Conservation (phyloP, 768 basidiomycete species). For the Tylopilus vinaceipallidus region DNA sequence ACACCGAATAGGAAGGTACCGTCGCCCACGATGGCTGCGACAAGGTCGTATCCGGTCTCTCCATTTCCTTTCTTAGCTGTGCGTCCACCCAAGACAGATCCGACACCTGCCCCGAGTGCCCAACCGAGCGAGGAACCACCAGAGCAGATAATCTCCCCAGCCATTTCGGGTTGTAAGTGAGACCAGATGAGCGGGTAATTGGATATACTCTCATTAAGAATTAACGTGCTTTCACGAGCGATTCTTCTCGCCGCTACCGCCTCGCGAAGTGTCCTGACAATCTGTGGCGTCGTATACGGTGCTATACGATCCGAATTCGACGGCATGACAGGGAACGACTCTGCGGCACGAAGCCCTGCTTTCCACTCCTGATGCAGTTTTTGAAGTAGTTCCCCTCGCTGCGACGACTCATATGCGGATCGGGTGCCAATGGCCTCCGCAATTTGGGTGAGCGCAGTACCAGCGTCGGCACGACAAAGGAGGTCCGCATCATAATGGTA, state of each 20-base stretch:
- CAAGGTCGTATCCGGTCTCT: constrained; percentile 45
- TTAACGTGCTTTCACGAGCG: constrained; percentile 41
- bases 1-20: constrained; percentile 68
- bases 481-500: constrained; percentile 55
- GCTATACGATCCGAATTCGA: constrained; percentile 15
- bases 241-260: constrained; percentile 33
- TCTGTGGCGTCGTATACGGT: constrained; percentile 42
- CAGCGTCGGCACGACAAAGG: constrained; percentile 56
- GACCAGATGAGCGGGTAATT: constrained; percentile 54
- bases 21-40: constrained; percentile 63
- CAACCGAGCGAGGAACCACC: constrained; percentile 71
- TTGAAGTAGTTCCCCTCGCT: constrained; percentile 17
- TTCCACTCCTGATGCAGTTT: constrained; percentile 29
- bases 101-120: constrained; percentile 63
- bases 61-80: constrained; percentile 19
- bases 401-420: constrained; percentile 7
- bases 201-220: constrained; percentile 65
- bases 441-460: constrained; percentile 50
- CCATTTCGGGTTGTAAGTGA: constrained; percentile 51
- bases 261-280: constrained; percentile 48
- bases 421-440: constrained; percentile 19
- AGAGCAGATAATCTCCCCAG: constrained; percentile 52
- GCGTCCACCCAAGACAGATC: constrained; percentile 47
- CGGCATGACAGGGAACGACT: constrained; percentile 24
- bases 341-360: constrained; percentile 29